Base-by-base conservation (phyloP, 345 rosid species). In the Turnera subulata region DNA sequence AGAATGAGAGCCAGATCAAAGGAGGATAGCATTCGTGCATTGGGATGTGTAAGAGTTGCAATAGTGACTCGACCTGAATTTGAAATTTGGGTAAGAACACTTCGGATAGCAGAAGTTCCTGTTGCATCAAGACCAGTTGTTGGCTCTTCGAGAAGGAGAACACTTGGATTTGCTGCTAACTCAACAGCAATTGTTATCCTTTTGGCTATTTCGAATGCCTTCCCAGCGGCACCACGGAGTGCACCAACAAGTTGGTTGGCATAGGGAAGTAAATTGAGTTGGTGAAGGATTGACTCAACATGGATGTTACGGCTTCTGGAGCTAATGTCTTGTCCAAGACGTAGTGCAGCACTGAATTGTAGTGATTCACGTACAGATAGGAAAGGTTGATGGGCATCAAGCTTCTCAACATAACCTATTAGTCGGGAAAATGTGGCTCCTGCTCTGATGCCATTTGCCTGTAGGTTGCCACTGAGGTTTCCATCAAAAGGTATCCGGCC, bases 351-450 rank as follows among this genome's bases (percentile, higher is more conserved):
- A 62, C 69, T 66, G 69, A 74, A 74, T 40, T 66, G 75, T 57
- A 70, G 72, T 43, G 79, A 69, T 56, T 74, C 79, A 26, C 61
- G 50, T n/a, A 74, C 58, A 22, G 75, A 44, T 18, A 74, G 78
- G 47, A 53, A 70, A 47, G 72, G 66, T 46, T 70, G 70, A 58
- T 74, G 79, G 20, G 73, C 63, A 55, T 66, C 69, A 0, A 66
- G 63, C 69, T 55, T 46, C 56, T 74, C 64, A 20, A 70, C 75
- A 29, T 70, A 74, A 48, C 73, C 64, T 14, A 70, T 42, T 46
- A 62, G 29, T 38, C 59, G 68, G 39, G 69, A 61, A 58, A 50
- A 56, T 5, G 55, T 23, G 53, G 65, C 46, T 37, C 38, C 66
- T 46, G 45, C 22, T 18, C 37, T 20, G n/a, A 53, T 35, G 29